Evolutionary conservation across 2,329 filamentous ascomycete genomes (phyloP), one percentile per base, ranked within the genome.

Genomic region (Scedosporium minutisporum): DNA sequence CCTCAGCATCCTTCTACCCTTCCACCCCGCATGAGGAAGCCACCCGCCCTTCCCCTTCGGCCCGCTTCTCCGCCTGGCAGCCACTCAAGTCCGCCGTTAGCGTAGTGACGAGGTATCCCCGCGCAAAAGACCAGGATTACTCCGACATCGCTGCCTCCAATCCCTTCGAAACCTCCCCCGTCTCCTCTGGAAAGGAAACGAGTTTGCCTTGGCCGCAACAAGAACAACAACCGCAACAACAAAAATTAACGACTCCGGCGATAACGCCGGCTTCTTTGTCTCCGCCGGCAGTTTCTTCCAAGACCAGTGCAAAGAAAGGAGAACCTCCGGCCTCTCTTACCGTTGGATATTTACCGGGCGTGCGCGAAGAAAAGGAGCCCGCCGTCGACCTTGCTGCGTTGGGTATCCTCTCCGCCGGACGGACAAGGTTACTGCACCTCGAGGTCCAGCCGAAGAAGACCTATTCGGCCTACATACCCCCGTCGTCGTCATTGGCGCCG

Each of bases 61-160:
- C 29, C 23, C 14, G 55, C 25, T 38, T 58, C 27, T 29, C 12
- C 7, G 55, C 25, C 3, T 58, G 55, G 55, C 55, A 58, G 55
- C 55, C 25, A 6, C 55, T 38, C 55, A 58, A 61, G 18, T 53
- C 63, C 46, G 27, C 46, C 9, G 44, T 63, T 9, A 65, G 63
- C 46, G 61, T 66, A 6, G 61, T 66, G 23, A 60, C 29, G 51
- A 62, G 62, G 61, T 65, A 66, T 48, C 65, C 65, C 21, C n/a
- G 57, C 21, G 65, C 65, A 23, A 61, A 65, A 21, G 42, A 64
- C 33, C 65, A 66, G 58, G 60, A 66, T 59, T 66, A 66, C 57
- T 59, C 64, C 14, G 64, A 66, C 18, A 64, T 66, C 46, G 64
- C 65, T 1, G 55, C 33, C 38, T 21, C 58, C 12, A 66, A 66